Base-by-base conservation (phyloP, 306 rosid genomes). In the Glycyrrhiza uralensis region DNA sequence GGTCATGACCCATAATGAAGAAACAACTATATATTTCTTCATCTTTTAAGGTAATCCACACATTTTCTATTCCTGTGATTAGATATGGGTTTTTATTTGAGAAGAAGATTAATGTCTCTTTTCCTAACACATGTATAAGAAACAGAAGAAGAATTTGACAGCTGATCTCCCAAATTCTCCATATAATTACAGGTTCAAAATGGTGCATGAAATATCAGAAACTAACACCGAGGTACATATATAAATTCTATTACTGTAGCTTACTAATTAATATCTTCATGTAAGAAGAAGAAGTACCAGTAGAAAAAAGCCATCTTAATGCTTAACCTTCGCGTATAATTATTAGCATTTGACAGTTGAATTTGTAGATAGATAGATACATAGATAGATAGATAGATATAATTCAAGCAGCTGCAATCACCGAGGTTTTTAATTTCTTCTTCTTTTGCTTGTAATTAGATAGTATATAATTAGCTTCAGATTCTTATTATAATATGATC, bases 1-100 rank as follows among this genome's bases (percentile, higher is more conserved):
- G 97, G 98, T 38, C 85, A 85, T 72, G 80, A 88, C 80, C 84
- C 83, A 33, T 76, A 66, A 39, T 77, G 55, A 33, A 13, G 12
- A 35, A 6, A 28, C 18, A 58, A 20, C 23, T 1, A 2, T 6
- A 22, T 42, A 24, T 10, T 61, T 47, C 47, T 29, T 71, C 55
- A n/a, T n/a, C 42, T 3, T 33, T 59, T 8, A 19, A 79, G 75
- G 80, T 82, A 81, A 18, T 44, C 22, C 42, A 7, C 15, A 32
- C 41, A 45, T 17, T 68, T n/a, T 61, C 26, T 55, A 63, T 69
- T 67, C 26, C 11, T 46, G 28, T 32, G 15, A 28, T 74, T 64
- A 46, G 47, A 71, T n/a, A n/a, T 63, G 24, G 19, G 9, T 49
- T 39, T 58, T 59, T 28, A 20, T 51, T 49, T 76, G 17, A 45